Base-by-base conservation (phyloP, 2,329 filamentous ascomycete genomes). In the Diaporthe ilicicola region DNA sequence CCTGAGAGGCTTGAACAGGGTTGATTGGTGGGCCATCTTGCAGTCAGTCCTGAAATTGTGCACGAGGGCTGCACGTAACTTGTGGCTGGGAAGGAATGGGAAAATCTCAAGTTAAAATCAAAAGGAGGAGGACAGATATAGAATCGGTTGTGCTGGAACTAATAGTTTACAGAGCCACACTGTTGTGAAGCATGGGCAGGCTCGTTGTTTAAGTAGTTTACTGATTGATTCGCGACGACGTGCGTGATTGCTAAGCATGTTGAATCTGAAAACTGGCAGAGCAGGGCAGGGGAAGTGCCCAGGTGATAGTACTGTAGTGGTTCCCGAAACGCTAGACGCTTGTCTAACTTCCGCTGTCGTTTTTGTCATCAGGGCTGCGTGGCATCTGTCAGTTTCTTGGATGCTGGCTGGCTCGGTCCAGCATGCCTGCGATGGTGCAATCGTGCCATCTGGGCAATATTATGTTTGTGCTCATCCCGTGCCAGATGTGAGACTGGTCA, bases 1-100 rank as follows among this genome's bases (percentile, higher is more conserved):
- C 37, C 79, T 75, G 68, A 86, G 74, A 7, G 84, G 83, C 67
- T 78, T 76, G 74, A 85, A 87, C 46, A 85, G 81, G 17, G 34
- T 53, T 15, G 55, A 66, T 24, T 53, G 46, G 22, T 34, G 15
- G 37, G 69, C 55, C 71, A 72, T 72, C 17, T 15, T 54, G 53
- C 19, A 22, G 44, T 48, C 19, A 22, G 44, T 48, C 10, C 10
- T 46, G 6, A 15, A 17, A 17, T n/a, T 9, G 22, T 59, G 13
- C 19, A 50, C 29, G 17, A 27, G 22, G 53, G 4, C 7, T 12
- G 19, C 39, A 27, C 17, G 51, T 13, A 24, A 27, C 24, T 37
- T 29, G 37, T 19, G 15, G 54, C 22, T 19, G 37, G 5, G 2
- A 59, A 44, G 22, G n/a, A 19, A 13, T 6, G 6, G 29, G 9